Evolutionary conservation across 176 grass and related monocot genomes (phyloP).

Genomic region (Typha latifolia): DNA sequence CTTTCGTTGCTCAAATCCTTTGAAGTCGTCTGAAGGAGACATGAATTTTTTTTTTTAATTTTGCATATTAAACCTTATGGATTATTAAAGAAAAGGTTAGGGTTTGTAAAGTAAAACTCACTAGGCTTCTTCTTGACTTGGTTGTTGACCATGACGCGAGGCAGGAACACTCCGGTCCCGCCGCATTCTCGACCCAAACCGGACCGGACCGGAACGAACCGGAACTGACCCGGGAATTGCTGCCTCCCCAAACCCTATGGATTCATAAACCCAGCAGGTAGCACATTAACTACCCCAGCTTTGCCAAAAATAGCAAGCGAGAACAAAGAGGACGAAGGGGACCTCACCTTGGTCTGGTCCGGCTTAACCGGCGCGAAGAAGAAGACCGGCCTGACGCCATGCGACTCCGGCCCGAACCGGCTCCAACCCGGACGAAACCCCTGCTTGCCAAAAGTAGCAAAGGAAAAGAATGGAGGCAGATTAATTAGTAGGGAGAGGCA

Average conservation of each 20-base stretch:
- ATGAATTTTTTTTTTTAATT: too few species aligned
- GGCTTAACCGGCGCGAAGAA: neutral
- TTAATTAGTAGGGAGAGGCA: neutral
- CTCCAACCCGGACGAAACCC: neutral
- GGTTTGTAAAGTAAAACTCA: neutral
- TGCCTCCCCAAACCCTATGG: neutral
- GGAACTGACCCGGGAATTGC: neutral
- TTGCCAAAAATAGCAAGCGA: neutral
- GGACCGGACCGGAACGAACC: neutral
- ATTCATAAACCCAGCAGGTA: neutral
- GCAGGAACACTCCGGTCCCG: constrained; percentile 4
- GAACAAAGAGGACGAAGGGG: neutral
- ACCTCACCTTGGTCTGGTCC: neutral
- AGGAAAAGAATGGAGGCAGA: neutral
- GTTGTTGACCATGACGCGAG: neutral
- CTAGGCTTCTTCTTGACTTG: neutral
- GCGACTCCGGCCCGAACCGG: neutral
- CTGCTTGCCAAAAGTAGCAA: neutral
- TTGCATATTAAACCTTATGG: neutral
- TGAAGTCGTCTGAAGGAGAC: neutral
- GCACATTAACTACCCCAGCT: neutral
- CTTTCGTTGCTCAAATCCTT: neutral
- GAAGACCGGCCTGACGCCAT: too few species aligned
- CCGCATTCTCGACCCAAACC: neutral
- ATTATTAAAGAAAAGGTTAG: neutral